These are phyloP conservation scores for Emericellopsis cladophorae DNA, from an alignment of 2,329 filamentous ascomycete species.

Conservation along the genomic window DNA sequence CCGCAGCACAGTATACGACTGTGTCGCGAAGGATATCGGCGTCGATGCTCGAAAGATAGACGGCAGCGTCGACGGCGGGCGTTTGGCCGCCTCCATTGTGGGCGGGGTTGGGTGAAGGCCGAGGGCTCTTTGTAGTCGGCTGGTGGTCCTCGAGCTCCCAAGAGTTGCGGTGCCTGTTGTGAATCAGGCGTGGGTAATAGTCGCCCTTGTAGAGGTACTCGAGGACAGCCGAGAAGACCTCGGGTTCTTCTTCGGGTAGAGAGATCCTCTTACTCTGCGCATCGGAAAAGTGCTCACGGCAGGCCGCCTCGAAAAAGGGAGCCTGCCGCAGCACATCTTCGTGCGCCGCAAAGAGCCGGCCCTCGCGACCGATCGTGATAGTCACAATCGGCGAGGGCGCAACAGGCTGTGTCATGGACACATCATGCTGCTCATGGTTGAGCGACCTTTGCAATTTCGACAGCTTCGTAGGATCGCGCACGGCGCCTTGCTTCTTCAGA, in stretches of 20 bases:
- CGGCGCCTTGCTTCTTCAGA: conserved; percentile 48
- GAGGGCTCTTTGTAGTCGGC: conserved; percentile 25
- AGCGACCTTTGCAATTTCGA: conserved; percentile 75
- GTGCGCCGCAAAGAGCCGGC: conserved; percentile 86
- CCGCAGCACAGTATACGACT: conserved; percentile 84
- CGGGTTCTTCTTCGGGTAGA: conserved; percentile 68
- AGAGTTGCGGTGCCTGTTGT: conserved; percentile 74
- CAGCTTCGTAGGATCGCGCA: conserved; percentile 65
- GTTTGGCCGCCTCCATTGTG: conserved; percentile 30
- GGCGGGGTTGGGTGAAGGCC: conserved; percentile 38
- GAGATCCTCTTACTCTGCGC: conserved; percentile 66
- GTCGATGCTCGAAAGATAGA: conserved; percentile 62
- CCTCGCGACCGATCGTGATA: conserved; percentile 70
- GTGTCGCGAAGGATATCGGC: conserved; percentile 82
- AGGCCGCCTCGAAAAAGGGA: conserved; percentile 66
- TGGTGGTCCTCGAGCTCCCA: conserved; percentile 72
- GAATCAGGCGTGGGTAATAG: conserved; percentile 82
- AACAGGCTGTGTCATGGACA: conserved; percentile 5
- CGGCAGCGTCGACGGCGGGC: conserved; percentile 36
- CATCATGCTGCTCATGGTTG: conserved; percentile 31
- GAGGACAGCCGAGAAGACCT: conserved; percentile 85
- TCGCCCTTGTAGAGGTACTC: conserved; percentile 97
- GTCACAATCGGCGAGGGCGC: conserved; percentile 65
- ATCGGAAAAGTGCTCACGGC: conserved; percentile 62
- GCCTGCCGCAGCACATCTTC: conserved; percentile 82